phyloP scores from a whole-genome alignment of 129 eudicot genomes.

The Logfia minima region DNA sequence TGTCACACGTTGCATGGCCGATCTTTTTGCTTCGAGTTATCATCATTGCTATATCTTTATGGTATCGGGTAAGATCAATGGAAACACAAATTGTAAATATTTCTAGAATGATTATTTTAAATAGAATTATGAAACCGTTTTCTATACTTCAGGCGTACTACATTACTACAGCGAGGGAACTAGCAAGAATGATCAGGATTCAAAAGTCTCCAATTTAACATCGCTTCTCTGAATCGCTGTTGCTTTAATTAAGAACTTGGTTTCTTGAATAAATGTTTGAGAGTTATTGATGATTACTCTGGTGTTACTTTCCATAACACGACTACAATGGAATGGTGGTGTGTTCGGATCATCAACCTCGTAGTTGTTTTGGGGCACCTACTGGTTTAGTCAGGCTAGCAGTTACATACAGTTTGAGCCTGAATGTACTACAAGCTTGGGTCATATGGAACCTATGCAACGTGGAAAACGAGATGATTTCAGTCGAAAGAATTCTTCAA shows the following conservation, averaged over 20 bases:
- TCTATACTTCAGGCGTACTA: constrained; percentile 67
- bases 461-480: no score
- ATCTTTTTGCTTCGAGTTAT: constrained; percentile 55
- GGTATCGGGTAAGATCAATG: constrained; percentile 67
- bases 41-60: constrained; percentile 61
- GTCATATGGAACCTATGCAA: no score
- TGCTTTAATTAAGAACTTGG: constrained; percentile 85
- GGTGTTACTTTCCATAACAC: constrained; percentile 78
- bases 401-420: no score
- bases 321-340: constrained; percentile 92
- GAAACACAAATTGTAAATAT: neutral
- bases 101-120: neutral
- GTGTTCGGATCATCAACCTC: constrained; percentile 68
- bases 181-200: no score
- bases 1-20: constrained; percentile 85
- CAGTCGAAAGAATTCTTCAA: no score
- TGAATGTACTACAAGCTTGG: no score
- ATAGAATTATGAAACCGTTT: neutral
- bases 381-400: constrained; percentile 7
- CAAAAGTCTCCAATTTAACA: no score
- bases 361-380: constrained; percentile 67
- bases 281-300: constrained; percentile 70
- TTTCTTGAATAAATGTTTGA: constrained; percentile 47
- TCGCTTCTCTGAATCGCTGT: no score
- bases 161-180: constrained; percentile 55